phyloP scores from a whole-genome alignment of 177 flowering plant species.

The Vitis hybrid region DNA sequence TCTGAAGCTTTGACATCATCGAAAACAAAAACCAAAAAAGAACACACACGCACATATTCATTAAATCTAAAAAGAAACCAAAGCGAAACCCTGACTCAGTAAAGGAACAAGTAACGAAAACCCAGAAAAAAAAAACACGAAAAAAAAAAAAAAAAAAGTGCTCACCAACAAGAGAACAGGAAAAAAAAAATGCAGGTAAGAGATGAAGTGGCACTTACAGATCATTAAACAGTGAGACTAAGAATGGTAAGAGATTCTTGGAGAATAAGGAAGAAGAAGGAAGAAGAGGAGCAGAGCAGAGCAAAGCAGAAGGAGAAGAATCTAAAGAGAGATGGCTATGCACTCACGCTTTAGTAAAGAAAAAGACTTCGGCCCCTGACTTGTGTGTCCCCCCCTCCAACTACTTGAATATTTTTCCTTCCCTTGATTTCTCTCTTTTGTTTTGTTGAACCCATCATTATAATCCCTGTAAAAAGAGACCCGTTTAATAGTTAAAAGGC shows the following conservation, averaged over 20 bases:
- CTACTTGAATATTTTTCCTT: constrained; percentile 3
- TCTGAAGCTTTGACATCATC: not conserved
- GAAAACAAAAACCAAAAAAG: not conserved
- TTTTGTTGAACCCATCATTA: constrained; percentile 2
- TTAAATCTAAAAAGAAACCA: not conserved
- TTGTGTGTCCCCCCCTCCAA: not conserved
- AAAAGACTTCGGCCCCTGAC: constrained; percentile 9
- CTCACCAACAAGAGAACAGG: not conserved
- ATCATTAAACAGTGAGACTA: too few species aligned
- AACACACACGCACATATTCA: not conserved
- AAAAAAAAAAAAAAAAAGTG: not conserved
- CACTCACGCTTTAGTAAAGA: constrained; percentile 13
- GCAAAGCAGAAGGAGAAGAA: constrained; percentile 15
- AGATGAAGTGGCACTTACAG: constrained; percentile 14
- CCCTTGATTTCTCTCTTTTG: not conserved
- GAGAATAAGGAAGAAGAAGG: constrained; percentile 6
- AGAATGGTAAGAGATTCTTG: constrained; percentile 5
- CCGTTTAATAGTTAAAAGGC: constrained; percentile 3
- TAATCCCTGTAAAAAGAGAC: constrained; percentile 5
- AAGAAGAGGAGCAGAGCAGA: not conserved
- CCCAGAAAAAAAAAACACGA: not conserved
- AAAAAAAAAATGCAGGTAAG: not conserved
- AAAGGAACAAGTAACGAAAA: not conserved
- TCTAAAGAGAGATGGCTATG: not conserved
- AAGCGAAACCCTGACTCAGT: not conserved